Percentiles rank a stretch among this genome's conserved stretches.
These are phyloP conservation scores for Theobroma grandiflorum DNA, from an alignment of 441 rosid genomes.

Conservation along the genomic window DNA sequence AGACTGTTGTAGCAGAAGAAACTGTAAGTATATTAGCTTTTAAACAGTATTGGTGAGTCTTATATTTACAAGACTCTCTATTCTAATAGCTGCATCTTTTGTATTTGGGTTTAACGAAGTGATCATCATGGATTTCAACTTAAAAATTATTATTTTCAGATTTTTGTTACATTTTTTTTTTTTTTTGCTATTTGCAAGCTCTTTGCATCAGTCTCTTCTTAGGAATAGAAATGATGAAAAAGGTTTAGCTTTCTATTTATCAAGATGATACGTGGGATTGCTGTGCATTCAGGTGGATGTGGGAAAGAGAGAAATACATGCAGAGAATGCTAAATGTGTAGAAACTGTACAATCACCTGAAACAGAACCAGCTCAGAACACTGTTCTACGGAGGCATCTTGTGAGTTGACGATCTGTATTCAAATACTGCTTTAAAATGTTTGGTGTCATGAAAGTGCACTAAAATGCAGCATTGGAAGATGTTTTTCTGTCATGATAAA, in stretches of 20 bases:
- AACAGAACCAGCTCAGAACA: slow-evolving; percentile 2
- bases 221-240: neutral
- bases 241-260: neutral
- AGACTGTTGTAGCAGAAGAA: neutral
- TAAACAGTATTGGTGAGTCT: neutral
- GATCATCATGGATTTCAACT: neutral
- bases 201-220: neutral
- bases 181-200: neutral
- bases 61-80: neutral
- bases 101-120: neutral
- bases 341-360: slow-evolving; percentile 8
- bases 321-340: neutral
- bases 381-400: slow-evolving; percentile 38
- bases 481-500: neutral
- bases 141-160: neutral
- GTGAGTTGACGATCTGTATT: slow-evolving; percentile 28
- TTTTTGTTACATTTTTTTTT: neutral
- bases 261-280: neutral
- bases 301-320: slow-evolving; percentile 20
- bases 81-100: too few relatives aligned
- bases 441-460: neutral
- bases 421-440: neutral
- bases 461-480: neutral
- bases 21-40: neutral
- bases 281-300: slow-evolving; percentile 22